phyloP scores from a whole-genome alignment of 106 monocot genomes.

The Acanthochlamys bracteata region DNA sequence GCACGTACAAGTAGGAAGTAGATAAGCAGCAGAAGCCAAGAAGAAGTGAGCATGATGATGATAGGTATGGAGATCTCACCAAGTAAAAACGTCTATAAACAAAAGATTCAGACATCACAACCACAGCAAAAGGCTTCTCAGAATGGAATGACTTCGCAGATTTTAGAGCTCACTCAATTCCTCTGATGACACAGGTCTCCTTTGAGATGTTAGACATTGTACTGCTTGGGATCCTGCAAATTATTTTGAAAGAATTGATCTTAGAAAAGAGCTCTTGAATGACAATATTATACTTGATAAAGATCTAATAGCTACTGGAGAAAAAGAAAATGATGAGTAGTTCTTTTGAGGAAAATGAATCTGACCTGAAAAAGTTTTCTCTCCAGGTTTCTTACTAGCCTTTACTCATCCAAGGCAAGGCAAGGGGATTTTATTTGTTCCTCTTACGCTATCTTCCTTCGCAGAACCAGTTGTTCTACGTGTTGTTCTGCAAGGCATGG shows the following conservation, averaged over 20 bases:
- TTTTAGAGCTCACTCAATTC: slow-evolving; percentile 1
- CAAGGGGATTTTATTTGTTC: too few species aligned
- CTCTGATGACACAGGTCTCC: slow-evolving; percentile 7
- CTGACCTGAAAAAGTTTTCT: too few species aligned
- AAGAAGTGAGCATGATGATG: too few species aligned
- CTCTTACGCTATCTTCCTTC: too few species aligned
- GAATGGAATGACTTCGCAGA: slow-evolving; percentile 15
- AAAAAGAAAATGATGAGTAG: too few species aligned
- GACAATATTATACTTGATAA: neutral
- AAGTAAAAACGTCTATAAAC: slow-evolving; percentile 4
- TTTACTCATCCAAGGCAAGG: too few species aligned
- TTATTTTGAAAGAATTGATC: neutral
- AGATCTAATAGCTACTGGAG: neutral
- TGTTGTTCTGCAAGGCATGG: too few species aligned
- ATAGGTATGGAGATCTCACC: slow-evolving; percentile 10
- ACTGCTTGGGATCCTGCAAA: neutral
- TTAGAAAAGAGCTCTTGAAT: neutral
- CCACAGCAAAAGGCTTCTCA: slow-evolving; percentile 5
- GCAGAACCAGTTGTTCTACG: too few species aligned
- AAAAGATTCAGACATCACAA: slow-evolving; percentile 11
- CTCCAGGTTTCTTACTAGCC: too few species aligned
- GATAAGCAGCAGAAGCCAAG: too few species aligned
- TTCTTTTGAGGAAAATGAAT: too few species aligned
- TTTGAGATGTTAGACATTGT: slow-evolving; percentile 7
- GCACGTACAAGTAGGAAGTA: too few species aligned